Evolutionary conservation across 352 stramenopile genomes (phyloP), one percentile per base, ranked within the genome.

Genomic region (Phytophthora aleatoria): DNA sequence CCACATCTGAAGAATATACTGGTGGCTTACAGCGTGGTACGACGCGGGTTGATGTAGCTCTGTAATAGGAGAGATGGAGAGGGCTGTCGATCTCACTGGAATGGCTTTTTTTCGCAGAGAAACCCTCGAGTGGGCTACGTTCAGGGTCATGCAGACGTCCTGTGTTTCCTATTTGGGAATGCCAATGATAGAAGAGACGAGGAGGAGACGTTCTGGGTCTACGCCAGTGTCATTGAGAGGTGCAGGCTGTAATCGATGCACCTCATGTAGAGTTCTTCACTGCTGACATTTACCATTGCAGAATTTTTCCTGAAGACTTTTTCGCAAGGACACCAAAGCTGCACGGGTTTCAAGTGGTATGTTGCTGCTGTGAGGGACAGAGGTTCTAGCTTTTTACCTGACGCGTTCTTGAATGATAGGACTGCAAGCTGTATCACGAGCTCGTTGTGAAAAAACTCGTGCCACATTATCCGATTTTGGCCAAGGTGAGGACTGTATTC

Each of bases 161-260:
- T 92, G 33, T 90, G 84, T 49, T 92, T 91, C 50, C 52, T 92
- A 15, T 47, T 92, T 31, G 79, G 77, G 3, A 76, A 84, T 51
- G 71, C 74, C 20, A 78, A 81, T 20, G 50, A 58, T 11, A 56
- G 61, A 27, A 50, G 54, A 3, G 55, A 76, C 30, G 68, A 83
- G 47, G 84, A 89, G 56, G 81, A 91, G 42, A 57, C 83, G 12
- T 92, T 92, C 50, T 92, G 84, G 84, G 79, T 92, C 49, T 92
- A 92, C 42, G 71, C 76, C 10, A 82, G 71, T 48, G 60, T 92
- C 56, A 78, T 92, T 15, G 84, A 92, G 60, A 73, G 76, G 78
- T 87, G 24, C 27, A 13, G 16, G 16, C 13, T 36, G 3, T 24
- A 8, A 12, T 12, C 20, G 1, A 42, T 28, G 26, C n/a, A 30